Evolutionary conservation across 1,139 yeast genomes (phyloP).

Genomic region (Pichia sp.): DNA sequence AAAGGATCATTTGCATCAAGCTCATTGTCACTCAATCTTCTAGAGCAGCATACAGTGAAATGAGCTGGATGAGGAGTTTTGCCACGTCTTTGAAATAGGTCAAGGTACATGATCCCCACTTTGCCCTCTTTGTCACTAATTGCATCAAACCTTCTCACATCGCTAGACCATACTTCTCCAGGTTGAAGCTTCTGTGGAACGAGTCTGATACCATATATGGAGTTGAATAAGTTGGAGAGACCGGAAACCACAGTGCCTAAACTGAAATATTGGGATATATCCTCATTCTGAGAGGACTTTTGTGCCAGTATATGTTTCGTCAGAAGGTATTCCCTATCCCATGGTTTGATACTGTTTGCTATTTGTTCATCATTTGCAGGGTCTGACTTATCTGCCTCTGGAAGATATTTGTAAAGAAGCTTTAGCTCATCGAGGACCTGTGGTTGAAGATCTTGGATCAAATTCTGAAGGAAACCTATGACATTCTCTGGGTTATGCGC

Average conservation of each 20-base stretch:
- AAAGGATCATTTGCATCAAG: constrained; percentile 24
- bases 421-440: constrained; percentile 57
- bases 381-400: constrained; percentile 23
- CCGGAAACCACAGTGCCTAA: constrained; percentile 87
- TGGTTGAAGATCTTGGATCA: constrained; percentile 46
- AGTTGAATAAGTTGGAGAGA: constrained; percentile 59
- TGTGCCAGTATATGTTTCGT: constrained; percentile 28
- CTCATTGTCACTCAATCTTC: constrained; percentile 53
- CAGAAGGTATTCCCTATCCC: constrained; percentile 84
- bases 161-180: constrained; percentile 91
- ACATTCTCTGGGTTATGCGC: constrained; percentile 79
- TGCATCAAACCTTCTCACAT: constrained; percentile 77
- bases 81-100: constrained; percentile 53
- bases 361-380: constrained; percentile 30
- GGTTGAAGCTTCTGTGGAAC: constrained; percentile 39
- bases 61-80: constrained; percentile 82
- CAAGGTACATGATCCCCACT: constrained; percentile 63
- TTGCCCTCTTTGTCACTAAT: constrained; percentile 50
- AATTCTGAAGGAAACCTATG: constrained; percentile 51
- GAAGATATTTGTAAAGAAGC: constrained; percentile 21
- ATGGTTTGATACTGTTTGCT: constrained; percentile 54
- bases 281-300: constrained; percentile 30
- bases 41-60: constrained; percentile 92
- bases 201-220: constrained; percentile 74
- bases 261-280: constrained; percentile 61